Percentiles rank a stretch among this genome's conserved stretches.
Evolutionary conservation across 108 stramenopile genomes (phyloP).

Genomic region (Aureococcus anophagefferens): DNA sequence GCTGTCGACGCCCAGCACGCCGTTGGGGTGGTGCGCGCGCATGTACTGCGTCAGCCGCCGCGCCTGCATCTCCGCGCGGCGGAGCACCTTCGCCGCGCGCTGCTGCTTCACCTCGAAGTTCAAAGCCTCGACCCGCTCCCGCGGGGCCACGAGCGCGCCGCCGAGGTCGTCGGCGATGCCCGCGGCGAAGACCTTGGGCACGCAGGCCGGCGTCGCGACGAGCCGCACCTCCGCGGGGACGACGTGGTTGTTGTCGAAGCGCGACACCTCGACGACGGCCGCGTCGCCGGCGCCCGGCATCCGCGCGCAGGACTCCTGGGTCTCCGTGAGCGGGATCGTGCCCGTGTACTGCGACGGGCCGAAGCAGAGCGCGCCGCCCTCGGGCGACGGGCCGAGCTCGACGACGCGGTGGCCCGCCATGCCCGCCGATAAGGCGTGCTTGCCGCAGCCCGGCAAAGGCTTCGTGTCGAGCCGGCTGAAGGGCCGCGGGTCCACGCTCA

Average conservation of each 20-base stretch:
- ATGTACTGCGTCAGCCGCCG: neutral
- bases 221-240: neutral
- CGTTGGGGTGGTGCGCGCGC: neutral
- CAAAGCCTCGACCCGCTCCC: neutral
- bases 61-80: neutral
- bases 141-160: neutral
- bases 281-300: neutral
- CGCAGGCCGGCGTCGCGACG: neutral
- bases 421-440: neutral
- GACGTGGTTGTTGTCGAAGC: neutral
- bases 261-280: too few species aligned
- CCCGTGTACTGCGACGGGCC: too few species aligned
- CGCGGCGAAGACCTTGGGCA: neutral
- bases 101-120: neutral
- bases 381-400: neutral
- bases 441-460: neutral
- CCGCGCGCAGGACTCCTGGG: neutral
- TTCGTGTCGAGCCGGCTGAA: neutral
- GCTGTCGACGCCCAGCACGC: neutral
- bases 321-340: neutral
- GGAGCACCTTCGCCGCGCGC: neutral
- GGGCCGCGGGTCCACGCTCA: neutral
- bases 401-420: neutral
- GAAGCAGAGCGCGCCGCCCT: too few species aligned
- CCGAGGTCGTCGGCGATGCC: too few species aligned